A percentile compares a stretch with the other conserved stretches of the same genome.
These are phyloP conservation scores for Singerocomus inundabilis DNA, from an alignment of 1,284 basidiomycete species.

Conservation along the genomic window DNA sequence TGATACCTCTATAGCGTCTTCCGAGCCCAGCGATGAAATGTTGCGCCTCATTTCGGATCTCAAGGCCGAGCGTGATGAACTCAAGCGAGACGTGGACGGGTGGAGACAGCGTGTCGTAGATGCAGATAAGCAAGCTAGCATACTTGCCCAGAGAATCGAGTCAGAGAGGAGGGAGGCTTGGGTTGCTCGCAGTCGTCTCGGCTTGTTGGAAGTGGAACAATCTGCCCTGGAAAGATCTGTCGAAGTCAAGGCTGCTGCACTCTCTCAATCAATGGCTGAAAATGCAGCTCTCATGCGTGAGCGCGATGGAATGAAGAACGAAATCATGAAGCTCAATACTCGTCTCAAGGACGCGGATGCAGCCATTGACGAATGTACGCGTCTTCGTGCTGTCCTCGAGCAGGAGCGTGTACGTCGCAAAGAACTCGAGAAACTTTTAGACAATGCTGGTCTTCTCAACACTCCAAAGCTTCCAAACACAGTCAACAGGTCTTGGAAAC, in stretches of 20 bases:
- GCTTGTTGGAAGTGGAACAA: slow-evolving; percentile 66
- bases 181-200: slow-evolving; percentile 65
- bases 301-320: slow-evolving; percentile 33
- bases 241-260: slow-evolving; percentile 39
- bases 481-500: slow-evolving; percentile 14
- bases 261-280: slow-evolving; percentile 36
- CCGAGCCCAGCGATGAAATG: slow-evolving; percentile 70
- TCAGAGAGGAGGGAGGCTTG: slow-evolving; percentile 71
- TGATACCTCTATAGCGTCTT: slow-evolving; percentile 39
- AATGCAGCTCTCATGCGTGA: slow-evolving; percentile 34
- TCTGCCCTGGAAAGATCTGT: slow-evolving; percentile 47
- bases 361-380: slow-evolving; percentile 35
- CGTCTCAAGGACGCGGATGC: slow-evolving; percentile 34
- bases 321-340: slow-evolving; percentile 35
- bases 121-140: slow-evolving; percentile 58
- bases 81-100: slow-evolving; percentile 73
- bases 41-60: slow-evolving; percentile 68
- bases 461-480: slow-evolving; percentile 27
- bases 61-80: slow-evolving; percentile 74
- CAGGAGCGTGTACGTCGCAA: slow-evolving; percentile 39
- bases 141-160: slow-evolving; percentile 64
- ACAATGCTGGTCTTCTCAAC: slow-evolving; percentile 35
- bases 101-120: slow-evolving; percentile 70
- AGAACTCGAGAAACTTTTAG: slow-evolving; percentile 45
- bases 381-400: slow-evolving; percentile 35